Conservation (phyloP, 345 rosid species). For the Nasturtium officinale region DNA sequence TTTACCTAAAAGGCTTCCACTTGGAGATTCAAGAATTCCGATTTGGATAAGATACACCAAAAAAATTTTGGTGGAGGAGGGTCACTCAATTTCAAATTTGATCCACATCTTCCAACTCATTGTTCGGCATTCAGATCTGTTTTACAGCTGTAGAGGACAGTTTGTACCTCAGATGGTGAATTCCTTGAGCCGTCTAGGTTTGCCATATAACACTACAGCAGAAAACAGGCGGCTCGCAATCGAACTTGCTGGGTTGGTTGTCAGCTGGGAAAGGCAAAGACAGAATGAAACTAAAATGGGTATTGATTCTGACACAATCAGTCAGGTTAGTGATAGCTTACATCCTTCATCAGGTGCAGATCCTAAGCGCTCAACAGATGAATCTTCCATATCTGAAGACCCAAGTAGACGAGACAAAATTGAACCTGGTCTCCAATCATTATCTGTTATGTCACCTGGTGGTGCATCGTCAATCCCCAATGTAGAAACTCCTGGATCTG, state of each 20-base stretch:
- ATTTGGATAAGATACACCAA: slow-evolving; percentile 98
- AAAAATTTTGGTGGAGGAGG: slow-evolving; percentile 97
- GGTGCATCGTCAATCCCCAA: slow-evolving; percentile 84
- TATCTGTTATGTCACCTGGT: slow-evolving; percentile 95
- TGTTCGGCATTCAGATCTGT: slow-evolving; percentile 96
- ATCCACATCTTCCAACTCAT: slow-evolving; percentile 98
- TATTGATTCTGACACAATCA: slow-evolving; percentile 65
- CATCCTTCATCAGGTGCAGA: slow-evolving; percentile 60
- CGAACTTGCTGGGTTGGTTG: slow-evolving; percentile 99
- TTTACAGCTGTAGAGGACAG: slow-evolving; percentile 96
- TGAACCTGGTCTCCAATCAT: slow-evolving; percentile 94
- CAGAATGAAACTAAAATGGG: slow-evolving; percentile 82
- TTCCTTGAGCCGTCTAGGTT: slow-evolving; percentile 95
- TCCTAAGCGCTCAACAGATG: slow-evolving; percentile 75
- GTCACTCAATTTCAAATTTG: slow-evolving; percentile 92
- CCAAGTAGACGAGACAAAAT: slow-evolving; percentile 81
- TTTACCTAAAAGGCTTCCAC: slow-evolving; percentile 90
- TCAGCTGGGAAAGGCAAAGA: slow-evolving; percentile 97
- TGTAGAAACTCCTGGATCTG: slow-evolving; percentile 93
- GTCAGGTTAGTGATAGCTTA: slow-evolving; percentile 60
- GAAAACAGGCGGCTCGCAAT: slow-evolving; percentile 98
- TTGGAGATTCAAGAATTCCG: slow-evolving; percentile 97
- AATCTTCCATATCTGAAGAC: slow-evolving; percentile 79
- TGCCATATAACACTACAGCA: slow-evolving; percentile 88
- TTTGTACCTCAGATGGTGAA: slow-evolving; percentile 99